phyloP scores from a whole-genome alignment of 371 early-diverging fungal genomes.

The Syncephalastrum contaminatum region DNA sequence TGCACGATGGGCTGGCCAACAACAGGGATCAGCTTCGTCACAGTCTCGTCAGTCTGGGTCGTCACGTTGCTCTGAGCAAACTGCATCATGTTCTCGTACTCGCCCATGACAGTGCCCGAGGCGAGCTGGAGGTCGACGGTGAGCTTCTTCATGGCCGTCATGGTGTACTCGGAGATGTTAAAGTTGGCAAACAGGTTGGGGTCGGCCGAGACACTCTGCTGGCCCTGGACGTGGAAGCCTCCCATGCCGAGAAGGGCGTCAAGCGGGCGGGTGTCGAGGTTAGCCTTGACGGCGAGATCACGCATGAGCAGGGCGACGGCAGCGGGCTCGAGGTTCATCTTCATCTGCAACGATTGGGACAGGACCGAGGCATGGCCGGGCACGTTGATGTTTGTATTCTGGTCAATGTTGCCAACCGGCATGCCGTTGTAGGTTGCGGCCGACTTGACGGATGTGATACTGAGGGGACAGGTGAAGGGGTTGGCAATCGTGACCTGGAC shows the following conservation, averaged over 20 bases:
- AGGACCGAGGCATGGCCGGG: constrained; percentile 30
- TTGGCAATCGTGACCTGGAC: constrained; percentile 51
- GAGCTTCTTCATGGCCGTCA: constrained; percentile 51
- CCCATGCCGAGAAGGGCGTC: constrained; percentile 48
- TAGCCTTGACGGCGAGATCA: constrained; percentile 42
- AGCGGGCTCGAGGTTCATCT: constrained; percentile 41
- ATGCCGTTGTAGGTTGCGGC: constrained; percentile 45
- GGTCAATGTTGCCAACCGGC: constrained; percentile 50
- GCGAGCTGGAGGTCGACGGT: constrained; percentile 47
- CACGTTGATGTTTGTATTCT: constrained; percentile 39
- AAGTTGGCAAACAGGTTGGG: constrained; percentile 39
- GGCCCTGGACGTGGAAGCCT: constrained; percentile 36
- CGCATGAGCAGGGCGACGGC: constrained; percentile 44
- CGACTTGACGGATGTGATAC: constrained; percentile 45
- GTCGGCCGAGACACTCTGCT: constrained; percentile 31
- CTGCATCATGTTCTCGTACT: constrained; percentile 41
- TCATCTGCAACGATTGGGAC: constrained; percentile 32
- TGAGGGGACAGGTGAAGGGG: constrained; percentile 52
- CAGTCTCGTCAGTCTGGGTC: constrained; percentile 39
- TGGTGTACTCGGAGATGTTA: constrained; percentile 44
- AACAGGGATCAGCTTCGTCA: constrained; percentile 49
- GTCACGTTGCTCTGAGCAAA: constrained; percentile 50
- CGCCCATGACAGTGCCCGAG: constrained; percentile 48
- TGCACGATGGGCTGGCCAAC: constrained; percentile 58
- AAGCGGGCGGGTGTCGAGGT: constrained; percentile 40